These are phyloP conservation scores for Candida peoriensis DNA, from an alignment of 805 yeast genomes.

Conservation along the genomic window DNA sequence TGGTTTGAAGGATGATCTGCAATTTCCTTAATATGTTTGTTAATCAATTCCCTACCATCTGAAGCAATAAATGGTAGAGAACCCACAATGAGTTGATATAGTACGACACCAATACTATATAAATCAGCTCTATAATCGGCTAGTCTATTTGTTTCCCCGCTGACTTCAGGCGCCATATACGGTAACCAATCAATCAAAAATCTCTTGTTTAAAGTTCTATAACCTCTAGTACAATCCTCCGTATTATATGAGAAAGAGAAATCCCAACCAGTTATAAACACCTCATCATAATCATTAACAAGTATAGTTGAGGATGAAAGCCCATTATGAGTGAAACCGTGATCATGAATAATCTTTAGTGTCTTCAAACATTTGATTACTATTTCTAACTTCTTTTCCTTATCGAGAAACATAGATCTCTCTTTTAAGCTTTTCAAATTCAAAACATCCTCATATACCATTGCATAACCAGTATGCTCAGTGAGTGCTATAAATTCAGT, in stretches of 20 bases:
- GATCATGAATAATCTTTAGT: constrained; percentile 30
- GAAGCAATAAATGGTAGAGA: constrained; percentile 38
- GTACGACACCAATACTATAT: constrained; percentile 44
- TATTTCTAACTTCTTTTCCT: constrained; percentile 17
- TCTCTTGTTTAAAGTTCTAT: constrained; percentile 35
- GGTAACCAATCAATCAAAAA: constrained; percentile 37
- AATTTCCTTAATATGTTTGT: constrained; percentile 35
- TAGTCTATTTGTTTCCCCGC: constrained; percentile 32
- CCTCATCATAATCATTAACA: constrained; percentile 30
- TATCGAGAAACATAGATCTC: constrained; percentile 9
- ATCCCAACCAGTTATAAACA: constrained; percentile 44
- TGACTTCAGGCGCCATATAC: constrained; percentile 46
- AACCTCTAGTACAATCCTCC: constrained; percentile 39
- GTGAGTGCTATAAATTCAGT: constrained; percentile 11
- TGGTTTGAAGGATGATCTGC: constrained; percentile 35
- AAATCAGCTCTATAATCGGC: constrained; percentile 45
- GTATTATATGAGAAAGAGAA: constrained; percentile 36
- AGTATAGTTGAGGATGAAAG: constrained; percentile 35
- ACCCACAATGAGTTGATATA: constrained; percentile 44
- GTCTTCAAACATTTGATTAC: constrained; percentile 22
- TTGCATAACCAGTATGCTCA: constrained; percentile 12
- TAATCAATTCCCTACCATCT: constrained; percentile 33
- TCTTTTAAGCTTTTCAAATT: constrained; percentile 16
- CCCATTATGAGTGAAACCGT: constrained; percentile 44
- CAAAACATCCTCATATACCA: constrained; percentile 16